Conservation (phyloP, 768 basidiomycete genomes). For the Phaeotremella skinneri region DNA sequence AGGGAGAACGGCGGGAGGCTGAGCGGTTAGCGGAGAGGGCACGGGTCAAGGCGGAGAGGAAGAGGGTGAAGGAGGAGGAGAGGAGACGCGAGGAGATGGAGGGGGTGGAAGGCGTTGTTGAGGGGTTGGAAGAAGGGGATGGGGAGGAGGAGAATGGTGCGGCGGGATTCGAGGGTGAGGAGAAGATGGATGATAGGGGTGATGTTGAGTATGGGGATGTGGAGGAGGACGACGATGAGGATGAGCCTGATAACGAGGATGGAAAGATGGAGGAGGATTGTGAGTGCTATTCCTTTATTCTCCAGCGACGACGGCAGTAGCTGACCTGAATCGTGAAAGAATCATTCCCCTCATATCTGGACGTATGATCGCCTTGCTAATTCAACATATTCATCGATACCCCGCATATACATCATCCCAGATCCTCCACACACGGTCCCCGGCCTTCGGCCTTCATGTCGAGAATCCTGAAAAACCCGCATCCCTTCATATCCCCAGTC, state of each 20-base stretch:
- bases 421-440: constrained; percentile 43
- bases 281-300: neutral
- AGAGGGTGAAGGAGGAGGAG: constrained; percentile 19
- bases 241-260: constrained; percentile 42
- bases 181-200: constrained; percentile 39
- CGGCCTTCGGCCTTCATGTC: constrained; percentile 46
- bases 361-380: neutral
- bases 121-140: constrained; percentile 24
- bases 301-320: too few species aligned
- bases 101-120: constrained; percentile 24
- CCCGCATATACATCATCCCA: neutral
- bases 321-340: neutral
- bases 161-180: constrained; percentile 31
- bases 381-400: neutral
- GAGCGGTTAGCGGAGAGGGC: constrained; percentile 18
- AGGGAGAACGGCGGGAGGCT: constrained; percentile 31
- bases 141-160: constrained; percentile 28
- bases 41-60: constrained; percentile 22
- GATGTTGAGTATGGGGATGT: constrained; percentile 45
- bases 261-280: constrained; percentile 12
- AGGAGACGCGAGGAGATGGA: constrained; percentile 8
- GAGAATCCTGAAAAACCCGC: constrained; percentile 50
- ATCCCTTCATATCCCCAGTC: constrained; percentile 49
- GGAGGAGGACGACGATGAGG: constrained; percentile 29
- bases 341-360: neutral